A percentile compares a stretch with the other conserved stretches of the same genome.
Conservation (phyloP, 257 asterid species). For the Przewalskia tangutica region DNA sequence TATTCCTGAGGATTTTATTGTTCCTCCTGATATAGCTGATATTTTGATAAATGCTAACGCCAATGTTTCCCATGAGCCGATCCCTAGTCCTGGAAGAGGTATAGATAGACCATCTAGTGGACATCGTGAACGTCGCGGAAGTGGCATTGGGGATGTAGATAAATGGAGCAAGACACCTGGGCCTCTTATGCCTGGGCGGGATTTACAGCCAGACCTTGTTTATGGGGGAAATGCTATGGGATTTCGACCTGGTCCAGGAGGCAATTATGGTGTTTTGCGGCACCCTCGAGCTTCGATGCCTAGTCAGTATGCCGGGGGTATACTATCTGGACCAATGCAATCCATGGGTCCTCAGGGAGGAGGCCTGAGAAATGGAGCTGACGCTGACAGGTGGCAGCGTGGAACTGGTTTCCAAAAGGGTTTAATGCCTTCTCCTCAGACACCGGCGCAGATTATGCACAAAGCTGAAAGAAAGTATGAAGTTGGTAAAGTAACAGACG, state of each 20-base stretch:
- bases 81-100: slow-evolving; percentile 43
- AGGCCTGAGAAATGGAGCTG: slow-evolving; percentile 50
- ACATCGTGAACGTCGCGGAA: slow-evolving; percentile 59
- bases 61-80: slow-evolving; percentile 28
- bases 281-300: slow-evolving; percentile 50
- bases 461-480: slow-evolving; percentile 79
- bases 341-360: slow-evolving; percentile 53
- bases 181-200: slow-evolving; percentile 42
- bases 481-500: slow-evolving; percentile 73
- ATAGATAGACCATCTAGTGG: slow-evolving; percentile 40
- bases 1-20: slow-evolving; percentile 57
- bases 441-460: slow-evolving; percentile 64
- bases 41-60: slow-evolving; percentile 23
- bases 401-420: slow-evolving; percentile 70
- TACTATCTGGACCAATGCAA: slow-evolving; percentile 64
- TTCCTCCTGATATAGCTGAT: slow-evolving; percentile 37
- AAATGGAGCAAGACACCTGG: slow-evolving; percentile 55
- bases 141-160: slow-evolving; percentile 53
- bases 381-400: slow-evolving; percentile 86
- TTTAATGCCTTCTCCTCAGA: slow-evolving; percentile 70
- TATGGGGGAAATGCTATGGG: slow-evolving; percentile 32
- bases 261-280: slow-evolving; percentile 56
- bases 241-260: slow-evolving; percentile 48
- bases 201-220: slow-evolving; percentile 32
- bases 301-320: slow-evolving; percentile 35